Conservation (phyloP, 805 yeast species). For the Wickerhamomyces strasburgensis region DNA sequence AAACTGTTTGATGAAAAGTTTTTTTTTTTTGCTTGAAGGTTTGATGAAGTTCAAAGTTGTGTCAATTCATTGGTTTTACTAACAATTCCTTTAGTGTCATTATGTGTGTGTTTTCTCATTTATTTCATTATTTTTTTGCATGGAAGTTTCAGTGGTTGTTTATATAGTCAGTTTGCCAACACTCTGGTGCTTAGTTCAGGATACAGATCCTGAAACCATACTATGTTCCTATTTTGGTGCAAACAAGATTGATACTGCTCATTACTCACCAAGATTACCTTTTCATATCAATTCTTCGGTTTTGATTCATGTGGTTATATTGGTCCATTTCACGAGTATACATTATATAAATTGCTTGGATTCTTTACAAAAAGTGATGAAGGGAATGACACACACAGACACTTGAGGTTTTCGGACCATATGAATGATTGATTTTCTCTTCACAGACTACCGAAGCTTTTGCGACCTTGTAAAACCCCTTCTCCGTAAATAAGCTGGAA, state of each 20-base stretch:
- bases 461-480: no score
- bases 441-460: no score
- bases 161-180: constrained; percentile 64
- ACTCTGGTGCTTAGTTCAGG: constrained; percentile 75
- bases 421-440: no score
- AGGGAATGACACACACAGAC: no score
- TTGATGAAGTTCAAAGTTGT: no score
- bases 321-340: constrained; percentile 69
- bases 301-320: constrained; percentile 36
- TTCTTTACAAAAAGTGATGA: no score
- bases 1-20: neutral
- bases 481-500: no score
- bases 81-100: neutral
- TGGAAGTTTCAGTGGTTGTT: constrained; percentile 3
- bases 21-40: neutral
- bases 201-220: constrained; percentile 33
- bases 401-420: no score
- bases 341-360: no score
- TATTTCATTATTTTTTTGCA: constrained; percentile 2
- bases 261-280: constrained; percentile 66
- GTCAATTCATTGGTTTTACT: no score
- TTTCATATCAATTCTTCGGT: constrained; percentile 18
- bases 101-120: constrained; percentile 4
- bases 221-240: constrained; percentile 87
- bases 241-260: constrained; percentile 64